Base-by-base conservation (phyloP, 148 eudicot species). In the Rhododendron griersonianum region DNA sequence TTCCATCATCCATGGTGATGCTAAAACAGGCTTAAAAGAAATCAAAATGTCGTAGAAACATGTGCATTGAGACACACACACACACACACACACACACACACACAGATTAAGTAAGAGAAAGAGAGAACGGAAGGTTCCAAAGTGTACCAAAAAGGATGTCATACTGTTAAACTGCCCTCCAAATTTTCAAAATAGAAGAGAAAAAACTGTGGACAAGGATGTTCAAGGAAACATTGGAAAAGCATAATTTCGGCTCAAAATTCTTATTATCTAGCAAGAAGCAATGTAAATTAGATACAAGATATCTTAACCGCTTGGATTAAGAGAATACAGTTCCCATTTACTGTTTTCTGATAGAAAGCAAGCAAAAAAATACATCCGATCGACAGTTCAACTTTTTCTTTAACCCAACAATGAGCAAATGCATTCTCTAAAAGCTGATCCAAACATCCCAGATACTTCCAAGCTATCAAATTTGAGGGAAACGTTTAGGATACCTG, bases 401-500 rank as follows among this genome's bases (percentile, higher is more conserved):
- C 83, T 50, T 80, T 51, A 30, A 23, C 48, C 6, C 1, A 81
- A 76, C 37, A 35, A 77, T 39, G 19, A 59, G 51, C 44, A 41
- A 85, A 78, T 59, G 76, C 51, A 69, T 81, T 69, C 41, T 73
- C 81, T 33, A 86, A 57, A 81, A 76, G 67, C 47, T 18, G 59
- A 50, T 37, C 81, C 61, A 35, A 84, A 75, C 39, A 51, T 33
- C 50, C 47, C 19, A 33, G 15, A 51, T 37, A 45, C 39, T 53
- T 33, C 69, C 1, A 25, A 0, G 2, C 79, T 13, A 74, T 15
- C 44, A 25, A 71, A 86, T 37, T 78, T 59, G 41, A 57, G 63
- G 37, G 78, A 78, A 44, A 67, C 74, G 0, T 25, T 67, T 67
- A 25, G 35, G 13, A 39, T 93, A 96, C 99, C 98, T 85, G 99